Evolutionary conservation across 2,329 filamentous ascomycete genomes (phyloP).

Genomic region (Talaromyces sp.): DNA sequence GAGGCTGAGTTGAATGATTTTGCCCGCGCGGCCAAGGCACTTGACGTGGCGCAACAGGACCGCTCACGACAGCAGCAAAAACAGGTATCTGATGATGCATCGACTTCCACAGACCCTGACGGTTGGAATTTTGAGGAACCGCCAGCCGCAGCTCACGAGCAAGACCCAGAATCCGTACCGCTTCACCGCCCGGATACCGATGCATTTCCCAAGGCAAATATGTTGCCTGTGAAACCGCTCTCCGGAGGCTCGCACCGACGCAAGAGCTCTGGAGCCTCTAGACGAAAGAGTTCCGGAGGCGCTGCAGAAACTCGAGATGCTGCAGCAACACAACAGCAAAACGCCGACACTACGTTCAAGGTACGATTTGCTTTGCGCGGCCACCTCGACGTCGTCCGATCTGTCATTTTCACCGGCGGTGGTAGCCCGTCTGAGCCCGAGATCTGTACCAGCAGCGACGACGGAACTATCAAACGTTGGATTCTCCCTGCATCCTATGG

Average conservation of each 20-base stretch:
- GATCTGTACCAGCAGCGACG: conserved; percentile 92
- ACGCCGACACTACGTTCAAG: conserved; percentile 77
- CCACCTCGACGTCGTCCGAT: conserved; percentile 87
- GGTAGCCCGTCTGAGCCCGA: conserved; percentile 94
- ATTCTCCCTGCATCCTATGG: conserved; percentile 81
- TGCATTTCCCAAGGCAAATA: conserved; percentile 73
- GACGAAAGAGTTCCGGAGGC: conserved; percentile 12
- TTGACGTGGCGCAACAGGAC: conserved; percentile 35
- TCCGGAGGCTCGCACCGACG: conserved; percentile 66
- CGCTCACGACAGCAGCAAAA: conserved; percentile 22
- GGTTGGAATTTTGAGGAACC: conserved; percentile 92
- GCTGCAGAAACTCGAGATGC: conserved; percentile 58
- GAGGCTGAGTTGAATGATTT: conserved; percentile 1
- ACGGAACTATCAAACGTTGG: conserved; percentile 94
- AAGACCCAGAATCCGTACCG: conserved; percentile 40
- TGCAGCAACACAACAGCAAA: conserved; percentile 35
- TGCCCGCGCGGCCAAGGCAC: background rate
- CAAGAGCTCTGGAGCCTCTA: conserved; percentile 56
- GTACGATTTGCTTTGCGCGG: conserved; percentile 86
- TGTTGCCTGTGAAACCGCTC: conserved; percentile 74
- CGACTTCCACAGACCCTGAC: conserved; percentile 53
- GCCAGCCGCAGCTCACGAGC: conserved; percentile 44
- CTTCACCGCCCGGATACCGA: conserved; percentile 75
- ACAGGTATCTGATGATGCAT: conserved; percentile 31
- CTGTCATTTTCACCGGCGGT: conserved; percentile 93